Base-by-base conservation (phyloP, 2,329 filamentous ascomycete species). In the Phaeosphaeria sp. region DNA sequence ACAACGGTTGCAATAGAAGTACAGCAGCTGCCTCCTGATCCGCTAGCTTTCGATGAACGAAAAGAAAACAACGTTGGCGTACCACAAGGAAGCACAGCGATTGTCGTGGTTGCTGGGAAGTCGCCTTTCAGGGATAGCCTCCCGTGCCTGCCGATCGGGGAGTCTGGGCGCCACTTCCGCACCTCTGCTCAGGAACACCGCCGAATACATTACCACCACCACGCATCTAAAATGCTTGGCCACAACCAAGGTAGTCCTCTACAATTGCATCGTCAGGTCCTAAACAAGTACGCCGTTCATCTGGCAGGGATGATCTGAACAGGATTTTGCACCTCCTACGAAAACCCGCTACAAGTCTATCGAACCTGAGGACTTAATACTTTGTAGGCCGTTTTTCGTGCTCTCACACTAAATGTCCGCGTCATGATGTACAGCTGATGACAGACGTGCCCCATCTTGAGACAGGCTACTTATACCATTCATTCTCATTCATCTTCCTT, bases 131-230 rank as follows among this genome's bases (percentile, higher is more conserved):
- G 58, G 51, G 48, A 60, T 56, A 51, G 46, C 58, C 42, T 44
- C 56, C 33, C 46, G 61, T 59, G 46, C 61, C 61, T 64, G 61
- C 49, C 54, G 61, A 60, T 64, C 58, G 43, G 18, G 50, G 27
- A 20, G 39, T 43, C 49, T 50, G 51, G 50, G 55, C 55, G 55
- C 55, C 54, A 51, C 54, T 52, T 25, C 49, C 49, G 57, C 58
- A 18, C 21, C 6, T 13, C 46, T n/a, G 2, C 42, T 44, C 42
- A 18, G 6, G 9, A 22, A 13, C 42, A 21, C 42, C 18, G 22
- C 17, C 17, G 7, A 43, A 2, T 20, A 4, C 41, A 43, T n/a
- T n/a, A n/a, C n/a, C n/a, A 15, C 4, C n/a, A 18, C n/a, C 36
- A 41, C 13, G 17, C 42, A 22, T 22, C 42, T 11, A 2, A 9